Evolutionary conservation across 495 filamentous ascomycete genomes (phyloP).

Genomic region (Cercophora samala): DNA sequence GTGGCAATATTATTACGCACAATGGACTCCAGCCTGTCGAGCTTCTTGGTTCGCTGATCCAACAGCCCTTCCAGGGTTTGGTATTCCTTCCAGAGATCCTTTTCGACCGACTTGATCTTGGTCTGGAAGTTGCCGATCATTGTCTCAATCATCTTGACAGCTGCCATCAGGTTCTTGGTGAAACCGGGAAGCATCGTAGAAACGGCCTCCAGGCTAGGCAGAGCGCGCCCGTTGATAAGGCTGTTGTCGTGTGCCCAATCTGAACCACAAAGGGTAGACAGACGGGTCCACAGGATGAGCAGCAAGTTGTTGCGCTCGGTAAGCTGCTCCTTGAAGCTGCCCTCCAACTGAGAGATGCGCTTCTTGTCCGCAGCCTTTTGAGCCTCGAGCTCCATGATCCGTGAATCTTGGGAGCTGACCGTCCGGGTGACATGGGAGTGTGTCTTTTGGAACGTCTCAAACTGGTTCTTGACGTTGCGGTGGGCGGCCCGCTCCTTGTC

Average conservation of each 20-base stretch:
- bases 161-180: constrained; percentile 79
- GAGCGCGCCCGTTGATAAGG: constrained; percentile 76
- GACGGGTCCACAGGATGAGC: constrained; percentile 78
- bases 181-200: constrained; percentile 77
- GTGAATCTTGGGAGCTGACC: constrained; percentile 75
- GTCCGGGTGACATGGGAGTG: constrained; percentile 80
- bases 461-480: constrained; percentile 76
- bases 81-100: constrained; percentile 86
- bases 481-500: constrained; percentile 87
- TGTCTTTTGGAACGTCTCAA: constrained; percentile 81
- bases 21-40: constrained; percentile 81
- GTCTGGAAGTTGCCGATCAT: constrained; percentile 77
- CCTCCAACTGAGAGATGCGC: constrained; percentile 68
- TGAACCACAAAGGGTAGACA: constrained; percentile 78
- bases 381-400: constrained; percentile 79
- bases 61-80: constrained; percentile 79
- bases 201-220: constrained; percentile 78
- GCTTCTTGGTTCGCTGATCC: constrained; percentile 71
- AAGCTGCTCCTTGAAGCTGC: constrained; percentile 78
- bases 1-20: constrained; percentile 54
- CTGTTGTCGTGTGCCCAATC: constrained; percentile 92
- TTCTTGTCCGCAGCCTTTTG: constrained; percentile 68
- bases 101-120: constrained; percentile 78
- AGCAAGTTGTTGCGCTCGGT: constrained; percentile 85
- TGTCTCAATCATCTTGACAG: constrained; percentile 82